Base-by-base conservation (phyloP, 805 yeast species). In the Metschnikowia lachancei region DNA sequence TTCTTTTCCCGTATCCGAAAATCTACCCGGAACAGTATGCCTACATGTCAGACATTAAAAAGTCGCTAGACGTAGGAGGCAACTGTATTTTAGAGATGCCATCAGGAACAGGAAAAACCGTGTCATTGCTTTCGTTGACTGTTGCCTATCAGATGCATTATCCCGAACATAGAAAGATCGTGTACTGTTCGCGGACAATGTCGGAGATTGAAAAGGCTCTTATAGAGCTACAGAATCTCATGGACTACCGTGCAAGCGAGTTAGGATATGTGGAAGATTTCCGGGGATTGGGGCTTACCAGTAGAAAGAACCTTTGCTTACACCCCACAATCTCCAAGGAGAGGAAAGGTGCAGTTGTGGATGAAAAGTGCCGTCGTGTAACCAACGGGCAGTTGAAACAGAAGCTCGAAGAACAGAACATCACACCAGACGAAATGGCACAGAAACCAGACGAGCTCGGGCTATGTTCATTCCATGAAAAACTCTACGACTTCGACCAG, bases 151-250 rank as follows among this genome's bases (percentile, higher is more conserved):
- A 94, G 64, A 82, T 88, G 87, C 80, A 79, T 73, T 91, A 92
- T 63, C 95, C 97, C 9, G 97, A 92, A 60, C 96, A 89, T 61
- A 71, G 96, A 14, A 94, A 92, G 74, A 83, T 94, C 55, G 88
- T 94, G 6, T 94, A 94, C 67, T 94, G 99, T 66, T 94, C 99
- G 4, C 98, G 99, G 77, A 94, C 99, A 29, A 94, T 94, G 98
- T 88, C 97, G 10, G 99, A 94, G 70, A 94, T 94, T 63, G 99
- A 94, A 69, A 94, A 94, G 68, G 97, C 99, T 0, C 70, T 94
- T 61, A 88, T 92, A 7, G 99, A 94, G 70, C 74, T 94, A 72
- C 83, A 87, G 51, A 82, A 80, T 46, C 74, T 94, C 58, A 94
- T 94, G 98, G 87, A 81, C 45, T 94, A 78, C 62, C 77, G 99